Conservation (phyloP, 345 rosid genomes). For the Abelmoschus esculentus region DNA sequence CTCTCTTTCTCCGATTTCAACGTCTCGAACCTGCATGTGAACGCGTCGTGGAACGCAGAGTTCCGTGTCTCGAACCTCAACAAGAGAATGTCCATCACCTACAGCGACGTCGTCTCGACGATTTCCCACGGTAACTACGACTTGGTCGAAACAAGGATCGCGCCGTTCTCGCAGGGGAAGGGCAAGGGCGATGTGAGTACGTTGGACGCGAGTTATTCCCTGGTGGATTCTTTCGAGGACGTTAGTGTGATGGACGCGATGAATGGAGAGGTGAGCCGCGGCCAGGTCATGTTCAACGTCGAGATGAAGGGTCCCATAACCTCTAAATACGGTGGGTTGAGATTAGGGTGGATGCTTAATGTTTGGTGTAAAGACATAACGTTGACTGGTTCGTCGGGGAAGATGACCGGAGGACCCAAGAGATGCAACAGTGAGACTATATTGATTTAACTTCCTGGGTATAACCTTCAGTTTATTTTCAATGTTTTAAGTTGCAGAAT, state of each 20-base stretch:
- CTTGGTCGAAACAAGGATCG: slow-evolving; percentile 34
- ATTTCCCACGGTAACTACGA: slow-evolving; percentile 19
- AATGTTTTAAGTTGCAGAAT: too few relatives aligned
- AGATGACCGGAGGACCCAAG: slow-evolving; percentile 35
- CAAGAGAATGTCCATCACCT: slow-evolving; percentile 54
- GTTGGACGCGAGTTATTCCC: slow-evolving; percentile 23
- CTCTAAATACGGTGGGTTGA: slow-evolving; percentile 38
- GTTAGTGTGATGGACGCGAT: slow-evolving; percentile 18
- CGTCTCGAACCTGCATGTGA: slow-evolving; percentile 28
- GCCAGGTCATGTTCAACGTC: slow-evolving; percentile 41
- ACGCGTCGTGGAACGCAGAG: slow-evolving; percentile 50
- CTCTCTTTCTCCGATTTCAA: slow-evolving; percentile 57
- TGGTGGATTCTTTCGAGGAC: slow-evolving; percentile 31
- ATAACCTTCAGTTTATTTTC: too few relatives aligned
- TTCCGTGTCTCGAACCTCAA: slow-evolving; percentile 57
- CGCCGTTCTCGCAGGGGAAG: slow-evolving; percentile 51
- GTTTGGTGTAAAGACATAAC: slow-evolving; percentile 36
- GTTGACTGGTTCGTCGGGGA: slow-evolving; percentile 45
- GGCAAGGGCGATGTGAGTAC: slow-evolving; percentile 32
- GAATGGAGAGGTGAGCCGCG: slow-evolving; percentile 28
- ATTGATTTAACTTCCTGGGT: background rate
- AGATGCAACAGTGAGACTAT: background rate
- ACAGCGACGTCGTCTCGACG: slow-evolving; percentile 16
- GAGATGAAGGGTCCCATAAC: slow-evolving; percentile 27
- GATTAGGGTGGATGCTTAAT: slow-evolving; percentile 33